Evolutionary conservation across 2,329 filamentous ascomycete genomes (phyloP).

Genomic region (Dactylellina cionopaga): DNA sequence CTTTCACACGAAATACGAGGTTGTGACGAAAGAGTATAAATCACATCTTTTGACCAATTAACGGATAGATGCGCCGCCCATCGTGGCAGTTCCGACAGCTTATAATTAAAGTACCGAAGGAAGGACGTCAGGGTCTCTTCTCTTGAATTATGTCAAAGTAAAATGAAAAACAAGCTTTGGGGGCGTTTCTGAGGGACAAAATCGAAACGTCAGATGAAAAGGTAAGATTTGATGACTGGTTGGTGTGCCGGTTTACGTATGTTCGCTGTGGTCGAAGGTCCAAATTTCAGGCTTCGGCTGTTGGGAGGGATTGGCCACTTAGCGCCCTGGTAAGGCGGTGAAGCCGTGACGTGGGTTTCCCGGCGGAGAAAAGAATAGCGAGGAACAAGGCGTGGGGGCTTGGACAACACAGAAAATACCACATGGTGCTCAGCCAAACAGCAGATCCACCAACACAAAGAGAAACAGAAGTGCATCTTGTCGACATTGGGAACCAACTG

Average conservation of each 20-base stretch:
- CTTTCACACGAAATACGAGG: conserved; percentile 8
- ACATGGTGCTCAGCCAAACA: conserved; percentile 6
- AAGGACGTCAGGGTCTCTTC: conserved; percentile 6
- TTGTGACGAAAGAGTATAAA: conserved; percentile 5
- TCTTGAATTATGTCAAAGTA: too few species aligned
- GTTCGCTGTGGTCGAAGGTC: conserved; percentile 21
- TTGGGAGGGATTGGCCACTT: conserved; percentile 9
- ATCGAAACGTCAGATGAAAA: conserved; percentile 12
- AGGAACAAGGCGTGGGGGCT: neutral
- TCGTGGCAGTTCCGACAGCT: conserved; percentile 14
- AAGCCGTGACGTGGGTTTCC: neutral
- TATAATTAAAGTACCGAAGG: conserved; percentile 9
- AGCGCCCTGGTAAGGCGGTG: neutral
- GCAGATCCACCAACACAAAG: conserved; percentile 26
- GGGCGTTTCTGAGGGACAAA: conserved; percentile 2
- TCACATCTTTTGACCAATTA: conserved; percentile 6
- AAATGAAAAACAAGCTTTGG: conserved; percentile 28
- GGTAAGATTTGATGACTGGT: conserved; percentile 39
- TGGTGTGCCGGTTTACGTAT: too few species aligned
- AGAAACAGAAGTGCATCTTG: conserved; percentile 14
- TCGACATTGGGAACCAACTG: neutral
- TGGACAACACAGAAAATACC: conserved; percentile 35
- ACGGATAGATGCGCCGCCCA: neutral
- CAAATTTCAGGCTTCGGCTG: conserved; percentile 8
- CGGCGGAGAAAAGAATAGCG: neutral